A percentile compares a stretch with the other conserved stretches of the same genome.
These are phyloP conservation scores for Pleurostoma richardsiae DNA, from an alignment of 2,329 filamentous ascomycete species.

Conservation along the genomic window DNA sequence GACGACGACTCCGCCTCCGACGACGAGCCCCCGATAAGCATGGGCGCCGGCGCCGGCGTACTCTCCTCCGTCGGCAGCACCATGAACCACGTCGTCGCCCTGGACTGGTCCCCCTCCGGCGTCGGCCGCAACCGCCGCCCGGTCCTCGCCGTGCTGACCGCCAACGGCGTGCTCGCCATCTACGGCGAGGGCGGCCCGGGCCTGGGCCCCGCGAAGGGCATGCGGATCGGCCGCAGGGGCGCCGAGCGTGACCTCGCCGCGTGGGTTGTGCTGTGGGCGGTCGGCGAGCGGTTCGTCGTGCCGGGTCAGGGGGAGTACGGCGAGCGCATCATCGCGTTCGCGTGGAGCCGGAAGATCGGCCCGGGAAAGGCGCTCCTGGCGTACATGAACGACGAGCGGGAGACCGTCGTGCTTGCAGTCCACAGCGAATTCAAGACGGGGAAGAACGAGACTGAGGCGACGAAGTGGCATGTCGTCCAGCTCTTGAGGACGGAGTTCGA, in stretches of 20 bases:
- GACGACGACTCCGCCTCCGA: background rate
- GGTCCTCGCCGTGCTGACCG: slow-evolving; percentile 44
- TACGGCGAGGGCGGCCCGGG: slow-evolving; percentile 40
- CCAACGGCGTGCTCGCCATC: slow-evolving; percentile 42
- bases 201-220: slow-evolving; percentile 14
- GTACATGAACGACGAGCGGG: slow-evolving; percentile 43
- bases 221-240: slow-evolving; percentile 24
- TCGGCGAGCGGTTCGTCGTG: slow-evolving; percentile 46
- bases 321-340: slow-evolving; percentile 44
- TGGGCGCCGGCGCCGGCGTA: slow-evolving; percentile 38
- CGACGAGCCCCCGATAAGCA: background rate
- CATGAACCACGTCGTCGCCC: slow-evolving; percentile 47
- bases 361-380: slow-evolving; percentile 40
- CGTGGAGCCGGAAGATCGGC: slow-evolving; percentile 43
- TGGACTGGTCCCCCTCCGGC: slow-evolving; percentile 55
- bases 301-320: slow-evolving; percentile 35
- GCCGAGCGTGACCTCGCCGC: slow-evolving; percentile 32
- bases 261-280: slow-evolving; percentile 52
- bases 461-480: slow-evolving; percentile 45
- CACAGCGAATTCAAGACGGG: slow-evolving; percentile 27
- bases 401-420: slow-evolving; percentile 46
- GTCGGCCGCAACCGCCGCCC: slow-evolving; percentile 50
- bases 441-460: slow-evolving; percentile 11
- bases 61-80: slow-evolving; percentile 44
- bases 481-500: slow-evolving; percentile 40